Percentiles rank a stretch among this genome's conserved stretches.
Evolutionary conservation across 106 monocot species (phyloP).

Genomic region (Allium cepa): DNA sequence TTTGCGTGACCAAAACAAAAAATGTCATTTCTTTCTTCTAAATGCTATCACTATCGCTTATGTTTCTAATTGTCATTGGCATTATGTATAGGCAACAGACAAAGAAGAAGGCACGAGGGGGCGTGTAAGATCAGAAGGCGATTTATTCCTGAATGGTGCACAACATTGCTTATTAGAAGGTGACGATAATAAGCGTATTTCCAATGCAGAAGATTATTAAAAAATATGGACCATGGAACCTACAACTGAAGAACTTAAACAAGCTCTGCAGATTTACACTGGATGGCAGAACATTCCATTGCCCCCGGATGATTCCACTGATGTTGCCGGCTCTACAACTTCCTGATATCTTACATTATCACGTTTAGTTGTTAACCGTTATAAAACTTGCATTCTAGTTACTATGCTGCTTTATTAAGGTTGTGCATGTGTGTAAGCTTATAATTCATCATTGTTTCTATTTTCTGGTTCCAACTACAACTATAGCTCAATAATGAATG

Average conservation of each 20-base stretch:
- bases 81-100: conserved; percentile 51
- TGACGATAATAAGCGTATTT: conserved; percentile 10
- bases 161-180: conserved; percentile 20
- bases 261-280: conserved; percentile 29
- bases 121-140: conserved; percentile 70
- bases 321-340: not conserved
- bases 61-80: not conserved
- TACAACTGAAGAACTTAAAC: too few species aligned
- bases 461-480: too few species aligned
- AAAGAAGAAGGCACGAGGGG: conserved; percentile 40
- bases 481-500: too few species aligned
- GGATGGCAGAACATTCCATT: conserved; percentile 56
- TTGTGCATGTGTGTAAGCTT: too few species aligned
- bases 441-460: too few species aligned
- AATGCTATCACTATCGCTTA: too few species aligned
- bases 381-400: too few species aligned
- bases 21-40: too few species aligned
- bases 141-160: conserved; percentile 75
- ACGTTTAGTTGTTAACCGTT: too few species aligned
- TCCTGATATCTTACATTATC: not conserved
- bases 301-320: conserved; percentile 18
- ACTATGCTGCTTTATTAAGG: too few species aligned
- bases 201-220: conserved; percentile 41
- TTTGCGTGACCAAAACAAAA: too few species aligned
- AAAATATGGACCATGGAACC: conserved; percentile 46